These are phyloP conservation scores for Fusarium coicis DNA, from an alignment of 2,329 filamentous ascomycete species.

Conservation along the genomic window DNA sequence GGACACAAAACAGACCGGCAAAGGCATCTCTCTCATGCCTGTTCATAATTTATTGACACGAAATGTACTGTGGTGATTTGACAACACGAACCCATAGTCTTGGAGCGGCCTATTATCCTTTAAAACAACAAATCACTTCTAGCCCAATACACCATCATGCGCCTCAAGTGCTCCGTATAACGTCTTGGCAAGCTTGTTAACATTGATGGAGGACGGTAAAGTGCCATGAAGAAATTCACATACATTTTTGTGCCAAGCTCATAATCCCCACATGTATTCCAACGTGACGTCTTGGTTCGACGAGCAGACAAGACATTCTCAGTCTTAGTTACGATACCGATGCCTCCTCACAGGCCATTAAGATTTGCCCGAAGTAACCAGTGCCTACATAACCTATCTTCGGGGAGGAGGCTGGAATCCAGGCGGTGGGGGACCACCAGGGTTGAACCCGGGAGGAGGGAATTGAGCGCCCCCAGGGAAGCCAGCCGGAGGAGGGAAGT, in stretches of 20 bases:
- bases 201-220: constrained; percentile 39
- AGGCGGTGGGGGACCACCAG: constrained; percentile 66
- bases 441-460: constrained; percentile 64
- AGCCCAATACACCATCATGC: constrained; percentile 28
- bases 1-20: not conserved
- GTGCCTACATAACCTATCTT: constrained; percentile 56
- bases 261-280: constrained; percentile 36
- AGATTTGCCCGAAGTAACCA: constrained; percentile 38
- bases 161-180: constrained; percentile 33
- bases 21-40: not conserved
- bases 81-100: constrained; percentile 27
- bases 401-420: constrained; percentile 81
- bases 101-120: constrained; percentile 15
- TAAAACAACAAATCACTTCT: constrained; percentile 22
- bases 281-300: constrained; percentile 30
- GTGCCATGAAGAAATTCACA: constrained; percentile 43
- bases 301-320: constrained; percentile 35
- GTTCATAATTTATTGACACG: not conserved
- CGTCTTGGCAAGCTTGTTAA: constrained; percentile 41
- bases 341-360: constrained; percentile 39
- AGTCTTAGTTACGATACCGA: constrained; percentile 40
- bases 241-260: constrained; percentile 46
- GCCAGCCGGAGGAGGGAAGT: constrained; percentile 54
- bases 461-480: constrained; percentile 58
- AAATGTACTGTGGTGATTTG: not conserved